phyloP scores from a whole-genome alignment of 345 rosid species.

The Diplotaxis tenuifolia region DNA sequence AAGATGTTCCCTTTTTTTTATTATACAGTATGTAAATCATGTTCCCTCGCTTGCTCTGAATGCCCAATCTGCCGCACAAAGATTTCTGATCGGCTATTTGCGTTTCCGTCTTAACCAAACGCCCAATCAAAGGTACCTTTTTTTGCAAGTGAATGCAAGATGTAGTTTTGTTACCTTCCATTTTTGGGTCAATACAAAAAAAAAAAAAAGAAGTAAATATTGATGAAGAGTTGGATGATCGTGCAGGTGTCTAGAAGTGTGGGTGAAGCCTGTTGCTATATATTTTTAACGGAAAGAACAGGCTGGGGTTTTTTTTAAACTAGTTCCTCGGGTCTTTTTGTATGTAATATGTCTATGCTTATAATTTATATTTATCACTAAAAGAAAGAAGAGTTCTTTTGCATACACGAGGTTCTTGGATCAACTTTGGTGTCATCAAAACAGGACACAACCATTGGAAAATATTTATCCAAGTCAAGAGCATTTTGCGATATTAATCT shows the following conservation, averaged over 20 bases:
- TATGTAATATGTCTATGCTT: conserved; percentile 25
- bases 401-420: background rate
- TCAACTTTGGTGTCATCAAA: background rate
- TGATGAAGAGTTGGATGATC: background rate
- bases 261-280: conserved; percentile 32
- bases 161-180: conserved; percentile 2
- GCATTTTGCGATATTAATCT: background rate
- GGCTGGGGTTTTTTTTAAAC: conserved; percentile 6
- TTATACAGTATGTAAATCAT: conserved; percentile 89
- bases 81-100: conserved; percentile 90
- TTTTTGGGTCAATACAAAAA: too few species aligned
- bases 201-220: background rate
- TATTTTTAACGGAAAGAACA: conserved; percentile 18
- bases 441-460: background rate
- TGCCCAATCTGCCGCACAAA: conserved; percentile 98
- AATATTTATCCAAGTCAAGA: background rate
- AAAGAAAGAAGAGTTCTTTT: background rate
- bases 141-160: background rate
- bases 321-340: conserved; percentile 15
- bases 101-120: conserved; percentile 68
- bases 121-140: conserved; percentile 8
- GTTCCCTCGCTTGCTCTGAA: conserved; percentile 96
- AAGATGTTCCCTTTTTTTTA: background rate
- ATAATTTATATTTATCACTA: conserved; percentile 13
- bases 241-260: conserved; percentile 11